These are phyloP conservation scores for Penicillium sp. DNA, from an alignment of 2,329 filamentous ascomycete genomes.

Conservation along the genomic window DNA sequence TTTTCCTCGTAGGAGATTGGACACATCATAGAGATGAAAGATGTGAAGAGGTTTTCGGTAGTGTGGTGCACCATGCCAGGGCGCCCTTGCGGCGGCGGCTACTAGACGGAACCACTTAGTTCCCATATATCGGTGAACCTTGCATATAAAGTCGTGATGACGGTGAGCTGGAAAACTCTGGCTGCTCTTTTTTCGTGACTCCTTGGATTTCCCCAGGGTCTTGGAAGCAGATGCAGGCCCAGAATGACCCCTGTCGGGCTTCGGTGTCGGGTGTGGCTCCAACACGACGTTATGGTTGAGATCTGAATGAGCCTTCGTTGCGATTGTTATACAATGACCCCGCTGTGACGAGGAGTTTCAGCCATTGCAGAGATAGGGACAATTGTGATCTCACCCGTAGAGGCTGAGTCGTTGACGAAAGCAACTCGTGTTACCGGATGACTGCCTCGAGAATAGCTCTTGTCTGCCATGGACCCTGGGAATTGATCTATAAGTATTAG, in stretches of 20 bases:
- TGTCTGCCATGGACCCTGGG: not conserved
- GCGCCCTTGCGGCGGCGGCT: constrained; percentile 15
- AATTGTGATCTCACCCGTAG: not conserved
- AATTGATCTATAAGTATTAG: not conserved
- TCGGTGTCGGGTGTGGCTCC: not conserved
- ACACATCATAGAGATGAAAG: constrained; percentile 3
- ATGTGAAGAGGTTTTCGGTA: not conserved
- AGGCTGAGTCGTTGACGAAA: not conserved
- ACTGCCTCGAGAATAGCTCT: not conserved
- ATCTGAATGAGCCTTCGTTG: not conserved
- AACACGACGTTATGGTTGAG: not conserved
- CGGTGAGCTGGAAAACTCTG: not conserved
- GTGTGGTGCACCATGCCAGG: constrained; percentile 7
- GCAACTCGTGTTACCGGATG: not conserved
- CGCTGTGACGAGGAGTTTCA: not conserved
- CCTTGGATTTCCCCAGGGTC: not conserved
- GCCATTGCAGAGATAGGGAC: not conserved
- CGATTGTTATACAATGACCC: not conserved
- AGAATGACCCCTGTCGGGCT: not conserved
- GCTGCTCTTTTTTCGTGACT: not conserved
- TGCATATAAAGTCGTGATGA: constrained; percentile 10
- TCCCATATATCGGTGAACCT: constrained; percentile 13
- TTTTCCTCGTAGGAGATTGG: constrained; percentile 2
- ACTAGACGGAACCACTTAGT: constrained; percentile 9
- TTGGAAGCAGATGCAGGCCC: not conserved